phyloP scores from a whole-genome alignment of 2,329 filamentous ascomycete species.

The Penicillium aurantiogriseum region DNA sequence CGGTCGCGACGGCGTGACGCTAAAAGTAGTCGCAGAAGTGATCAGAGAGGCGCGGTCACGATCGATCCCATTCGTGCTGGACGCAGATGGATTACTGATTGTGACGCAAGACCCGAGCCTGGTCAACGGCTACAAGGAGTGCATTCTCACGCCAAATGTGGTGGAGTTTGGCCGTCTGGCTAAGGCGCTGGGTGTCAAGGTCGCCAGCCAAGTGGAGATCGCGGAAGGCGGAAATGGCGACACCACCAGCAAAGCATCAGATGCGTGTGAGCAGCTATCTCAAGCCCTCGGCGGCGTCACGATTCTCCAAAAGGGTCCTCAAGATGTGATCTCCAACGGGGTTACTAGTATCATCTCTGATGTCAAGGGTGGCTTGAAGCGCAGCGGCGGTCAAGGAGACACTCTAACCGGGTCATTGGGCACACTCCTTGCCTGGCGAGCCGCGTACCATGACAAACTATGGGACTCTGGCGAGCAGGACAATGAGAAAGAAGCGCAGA shows the following conservation, averaged over 20 bases:
- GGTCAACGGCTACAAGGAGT: conserved; percentile 75
- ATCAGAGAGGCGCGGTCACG: conserved; percentile 72
- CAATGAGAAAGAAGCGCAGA: conserved; percentile 32
- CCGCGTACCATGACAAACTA: conserved; percentile 77
- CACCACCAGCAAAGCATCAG: conserved; percentile 50
- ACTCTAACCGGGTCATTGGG: conserved; percentile 87
- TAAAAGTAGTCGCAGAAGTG: conserved; percentile 76
- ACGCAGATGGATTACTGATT: conserved; percentile 83
- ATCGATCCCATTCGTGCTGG: conserved; percentile 76
- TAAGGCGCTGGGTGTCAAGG: conserved; percentile 68
- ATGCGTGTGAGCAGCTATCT: conserved; percentile 68
- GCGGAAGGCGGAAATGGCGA: conserved; percentile 39
- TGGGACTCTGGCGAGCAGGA: conserved; percentile 59
- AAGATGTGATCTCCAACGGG: conserved; percentile 82
- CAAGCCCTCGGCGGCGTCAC: conserved; percentile 81
- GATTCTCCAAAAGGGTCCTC: conserved; percentile 81
- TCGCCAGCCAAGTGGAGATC: conserved; percentile 39
- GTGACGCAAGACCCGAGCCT: conserved; percentile 74
- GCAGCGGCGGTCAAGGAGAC: conserved; percentile 92
- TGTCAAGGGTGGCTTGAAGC: conserved; percentile 76
- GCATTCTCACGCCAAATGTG: conserved; percentile 90
- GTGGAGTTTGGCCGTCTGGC: conserved; percentile 86
- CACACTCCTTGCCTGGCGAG: conserved; percentile 84
- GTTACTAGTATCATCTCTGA: conserved; percentile 72
- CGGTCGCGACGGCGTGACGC: conserved; percentile 85